Conservation (phyloP, 192 early-diverging fungal genomes). For the Coemansia sp. region DNA sequence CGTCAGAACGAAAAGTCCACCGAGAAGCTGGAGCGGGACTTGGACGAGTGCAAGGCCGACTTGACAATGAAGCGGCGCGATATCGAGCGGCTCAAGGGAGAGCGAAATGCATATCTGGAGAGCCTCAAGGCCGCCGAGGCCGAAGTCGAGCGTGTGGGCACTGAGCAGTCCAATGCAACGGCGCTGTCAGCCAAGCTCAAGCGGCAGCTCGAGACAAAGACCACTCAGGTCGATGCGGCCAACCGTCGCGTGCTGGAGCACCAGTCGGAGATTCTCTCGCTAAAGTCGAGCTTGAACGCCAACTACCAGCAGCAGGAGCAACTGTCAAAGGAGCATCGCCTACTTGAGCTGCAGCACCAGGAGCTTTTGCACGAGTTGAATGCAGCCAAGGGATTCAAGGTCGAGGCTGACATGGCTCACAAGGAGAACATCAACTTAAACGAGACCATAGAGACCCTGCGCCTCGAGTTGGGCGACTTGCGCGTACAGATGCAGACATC, state of each 20-base stretch:
- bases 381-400: conserved; percentile 23
- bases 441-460: conserved; percentile 25
- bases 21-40: conserved; percentile 19
- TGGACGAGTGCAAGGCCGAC: conserved; percentile 44
- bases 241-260: conserved; percentile 20
- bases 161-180: conserved; percentile 25
- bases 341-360: conserved; percentile 23
- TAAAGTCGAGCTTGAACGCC: conserved; percentile 18
- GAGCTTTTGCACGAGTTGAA: conserved; percentile 35
- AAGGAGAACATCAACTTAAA: conserved; percentile 29
- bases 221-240: conserved; percentile 13
- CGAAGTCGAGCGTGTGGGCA: conserved; percentile 34
- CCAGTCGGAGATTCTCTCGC: conserved; percentile 26
- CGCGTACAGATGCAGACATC: conserved; percentile 18
- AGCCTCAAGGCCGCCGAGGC: conserved; percentile 28
- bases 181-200: conserved; percentile 28
- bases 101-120: conserved; percentile 17
- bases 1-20: conserved; percentile 31
- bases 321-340: conserved; percentile 20
- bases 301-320: conserved; percentile 32
- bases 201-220: conserved; percentile 33
- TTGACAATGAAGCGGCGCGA: conserved; percentile 47
- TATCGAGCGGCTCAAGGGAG: conserved; percentile 34
- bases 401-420: conserved; percentile 10
- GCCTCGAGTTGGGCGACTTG: conserved; percentile 30